Percentiles rank a stretch among this genome's conserved stretches.
phyloP scores from a whole-genome alignment of 2,329 filamentous ascomycete genomes.

The Aspergillus amoenus region DNA sequence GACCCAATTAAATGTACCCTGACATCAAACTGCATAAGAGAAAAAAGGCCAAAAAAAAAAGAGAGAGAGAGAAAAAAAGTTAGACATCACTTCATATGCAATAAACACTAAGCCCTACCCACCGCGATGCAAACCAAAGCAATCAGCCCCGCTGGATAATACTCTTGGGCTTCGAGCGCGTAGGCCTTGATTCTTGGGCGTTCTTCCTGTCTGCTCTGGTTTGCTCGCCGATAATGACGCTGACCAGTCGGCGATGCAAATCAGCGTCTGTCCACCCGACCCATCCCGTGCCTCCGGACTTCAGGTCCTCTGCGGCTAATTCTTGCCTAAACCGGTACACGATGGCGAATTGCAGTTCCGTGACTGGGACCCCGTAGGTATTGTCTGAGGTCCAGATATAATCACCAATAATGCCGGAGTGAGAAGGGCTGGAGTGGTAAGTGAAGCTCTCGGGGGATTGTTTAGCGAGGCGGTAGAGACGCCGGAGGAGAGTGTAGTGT shows the following conservation, averaged over 20 bases:
- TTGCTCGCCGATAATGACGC: slow-evolving; percentile 49
- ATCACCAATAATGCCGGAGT: slow-evolving; percentile 41
- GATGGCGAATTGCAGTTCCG: slow-evolving; percentile 43
- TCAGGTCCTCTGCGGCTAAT: slow-evolving; percentile 34
- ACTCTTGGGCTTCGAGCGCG: slow-evolving; percentile 1
- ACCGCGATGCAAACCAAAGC: neutral
- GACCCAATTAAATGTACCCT: slow-evolving; percentile 13
- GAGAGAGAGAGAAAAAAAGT: slow-evolving; percentile 6
- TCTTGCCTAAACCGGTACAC: slow-evolving; percentile 42
- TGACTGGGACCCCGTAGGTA: slow-evolving; percentile 40
- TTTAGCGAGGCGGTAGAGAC: slow-evolving; percentile 41
- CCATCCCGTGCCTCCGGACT: slow-evolving; percentile 36
- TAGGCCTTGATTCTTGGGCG: slow-evolving; percentile 16
- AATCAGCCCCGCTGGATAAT: slow-evolving; percentile 5
- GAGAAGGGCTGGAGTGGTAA: slow-evolving; percentile 35
- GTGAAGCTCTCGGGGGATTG: slow-evolving; percentile 37
- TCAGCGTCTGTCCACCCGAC: slow-evolving; percentile 47
- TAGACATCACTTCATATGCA: slow-evolving; percentile 7
- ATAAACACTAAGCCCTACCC: neutral
- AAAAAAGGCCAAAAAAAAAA: neutral
- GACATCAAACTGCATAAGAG: slow-evolving; percentile 6
- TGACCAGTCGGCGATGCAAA: slow-evolving; percentile 44
- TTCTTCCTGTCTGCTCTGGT: slow-evolving; percentile 42
- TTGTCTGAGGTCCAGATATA: slow-evolving; percentile 46
- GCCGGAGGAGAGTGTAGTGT: slow-evolving; percentile 40